These are phyloP conservation scores for Rhexocercosporidium sp. DNA, from an alignment of 2,329 filamentous ascomycete genomes.

Conservation along the genomic window DNA sequence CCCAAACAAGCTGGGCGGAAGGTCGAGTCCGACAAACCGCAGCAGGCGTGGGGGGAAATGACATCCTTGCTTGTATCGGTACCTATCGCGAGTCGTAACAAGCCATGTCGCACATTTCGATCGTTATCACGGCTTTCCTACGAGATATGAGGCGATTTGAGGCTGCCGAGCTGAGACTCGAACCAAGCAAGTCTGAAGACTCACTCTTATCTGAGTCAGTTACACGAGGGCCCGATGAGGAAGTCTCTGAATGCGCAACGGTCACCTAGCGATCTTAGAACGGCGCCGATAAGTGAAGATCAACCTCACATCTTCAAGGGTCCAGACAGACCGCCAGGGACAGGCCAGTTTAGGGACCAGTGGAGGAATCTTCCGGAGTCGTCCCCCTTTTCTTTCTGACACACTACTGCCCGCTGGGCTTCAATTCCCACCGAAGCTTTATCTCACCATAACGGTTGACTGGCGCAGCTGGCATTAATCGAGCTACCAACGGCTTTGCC, in stretches of 20 bases:
- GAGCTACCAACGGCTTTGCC: not conserved
- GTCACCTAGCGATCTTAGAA: conserved; percentile 3
- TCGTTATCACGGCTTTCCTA: not conserved
- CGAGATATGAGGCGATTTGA: not conserved
- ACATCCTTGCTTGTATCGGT: not conserved
- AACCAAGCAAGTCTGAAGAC: not conserved
- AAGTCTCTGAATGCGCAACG: not conserved
- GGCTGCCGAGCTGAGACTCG: conserved; percentile 1
- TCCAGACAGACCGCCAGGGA: conserved; percentile 8
- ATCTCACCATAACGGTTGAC: not conserved
- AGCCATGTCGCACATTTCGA: conserved; percentile 8
- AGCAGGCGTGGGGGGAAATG: conserved; percentile 10
- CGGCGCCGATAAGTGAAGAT: conserved; percentile 5
- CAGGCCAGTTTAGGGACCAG: not conserved
- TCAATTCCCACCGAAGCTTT: conserved; percentile 3
- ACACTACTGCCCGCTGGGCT: not conserved
- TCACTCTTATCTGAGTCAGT: conserved; percentile 14
- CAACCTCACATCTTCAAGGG: conserved; percentile 9
- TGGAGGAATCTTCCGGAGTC: conserved; percentile 3
- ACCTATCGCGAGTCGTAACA: not conserved
- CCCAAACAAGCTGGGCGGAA: conserved; percentile 9
- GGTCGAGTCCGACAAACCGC: conserved; percentile 10
- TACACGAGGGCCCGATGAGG: not conserved
- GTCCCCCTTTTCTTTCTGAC: conserved; percentile 1
- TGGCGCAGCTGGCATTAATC: not conserved